Conservation (phyloP, 2,329 filamentous ascomycete species). For the Fonsecaea multimorphosa region DNA sequence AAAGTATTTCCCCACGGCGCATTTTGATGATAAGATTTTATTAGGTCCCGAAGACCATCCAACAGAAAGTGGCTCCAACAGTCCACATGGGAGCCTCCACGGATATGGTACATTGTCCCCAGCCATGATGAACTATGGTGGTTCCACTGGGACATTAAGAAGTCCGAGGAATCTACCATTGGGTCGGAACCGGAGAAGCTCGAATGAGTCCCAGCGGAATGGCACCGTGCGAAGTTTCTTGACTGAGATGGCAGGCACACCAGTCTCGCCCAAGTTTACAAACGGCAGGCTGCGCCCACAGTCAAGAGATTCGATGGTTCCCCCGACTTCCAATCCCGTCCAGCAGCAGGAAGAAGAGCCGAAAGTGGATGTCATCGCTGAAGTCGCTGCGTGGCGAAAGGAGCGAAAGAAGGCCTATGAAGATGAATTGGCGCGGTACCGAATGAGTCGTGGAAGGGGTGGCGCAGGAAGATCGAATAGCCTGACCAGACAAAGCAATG, state of each 20-base stretch:
- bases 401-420: constrained; percentile 59
- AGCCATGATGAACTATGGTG: constrained; percentile 28
- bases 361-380: constrained; percentile 57
- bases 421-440: constrained; percentile 35
- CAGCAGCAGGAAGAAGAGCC: constrained; percentile 26
- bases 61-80: constrained; percentile 26
- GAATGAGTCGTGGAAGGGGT: constrained; percentile 12
- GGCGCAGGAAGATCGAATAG: constrained; percentile 12
- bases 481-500: constrained; percentile 15
- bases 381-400: constrained; percentile 61
- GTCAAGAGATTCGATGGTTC: constrained; percentile 12
- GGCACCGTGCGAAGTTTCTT: constrained; percentile 5
- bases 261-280: constrained; percentile 28
- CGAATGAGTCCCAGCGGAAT: constrained; percentile 35
- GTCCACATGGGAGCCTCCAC: constrained; percentile 29
- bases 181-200: constrained; percentile 36
- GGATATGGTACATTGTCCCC: constrained; percentile 27
- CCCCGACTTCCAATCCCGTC: constrained; percentile 30
- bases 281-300: constrained; percentile 21
- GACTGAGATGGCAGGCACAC: constrained; percentile 22
- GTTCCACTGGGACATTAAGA: constrained; percentile 22
- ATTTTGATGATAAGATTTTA: constrained; percentile 54
- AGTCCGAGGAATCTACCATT: constrained; percentile 38
- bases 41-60: constrained; percentile 45
- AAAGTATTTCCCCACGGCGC: constrained; percentile 52